A percentile compares a stretch with the other conserved stretches of the same genome.
These are phyloP conservation scores for Cylindrotheca closterium DNA, from an alignment of 108 stramenopile genomes.

Conservation along the genomic window DNA sequence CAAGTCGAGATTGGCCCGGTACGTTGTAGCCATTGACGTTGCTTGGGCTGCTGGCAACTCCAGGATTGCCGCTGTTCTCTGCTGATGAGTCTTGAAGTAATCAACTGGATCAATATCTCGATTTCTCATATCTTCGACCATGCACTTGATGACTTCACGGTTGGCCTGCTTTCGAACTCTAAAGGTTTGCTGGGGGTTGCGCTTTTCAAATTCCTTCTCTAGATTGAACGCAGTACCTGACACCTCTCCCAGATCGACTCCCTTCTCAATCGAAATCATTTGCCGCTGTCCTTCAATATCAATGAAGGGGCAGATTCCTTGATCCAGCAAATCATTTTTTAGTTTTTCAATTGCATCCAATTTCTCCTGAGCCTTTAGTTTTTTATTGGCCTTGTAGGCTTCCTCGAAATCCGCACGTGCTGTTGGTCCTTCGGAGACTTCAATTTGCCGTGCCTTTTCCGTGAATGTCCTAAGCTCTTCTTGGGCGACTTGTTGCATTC, in stretches of 20 bases:
- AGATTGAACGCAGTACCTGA: conserved; percentile 60
- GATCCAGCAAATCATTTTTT: conserved; percentile 56
- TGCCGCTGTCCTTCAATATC: conserved; percentile 71
- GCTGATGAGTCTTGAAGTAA: conserved; percentile 54
- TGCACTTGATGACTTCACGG: conserved; percentile 64
- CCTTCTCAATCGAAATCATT: conserved; percentile 54
- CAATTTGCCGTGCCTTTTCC: conserved; percentile 61
- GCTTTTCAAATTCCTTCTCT: conserved; percentile 38
- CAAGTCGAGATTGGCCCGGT: conserved; percentile 36
- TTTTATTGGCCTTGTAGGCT: conserved; percentile 47
- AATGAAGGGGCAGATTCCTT: conserved; percentile 64
- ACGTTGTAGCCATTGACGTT: conserved; percentile 23
- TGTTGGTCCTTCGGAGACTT: conserved; percentile 46
- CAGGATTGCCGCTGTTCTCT: conserved; percentile 30
- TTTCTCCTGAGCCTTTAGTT: conserved; percentile 36
- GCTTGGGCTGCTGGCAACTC: conserved; percentile 45
- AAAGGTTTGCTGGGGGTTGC: conserved; percentile 21
- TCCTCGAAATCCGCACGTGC: conserved; percentile 65
- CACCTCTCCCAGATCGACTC: conserved; percentile 63
- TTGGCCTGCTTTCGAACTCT: conserved; percentile 35
- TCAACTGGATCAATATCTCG: conserved; percentile 68
- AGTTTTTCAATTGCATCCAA: conserved; percentile 44
- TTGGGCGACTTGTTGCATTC: conserved; percentile 34
- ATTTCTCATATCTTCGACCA: conserved; percentile 70
- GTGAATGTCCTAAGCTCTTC: conserved; percentile 33